Conservation (phyloP, 352 stramenopile genomes). For the Globisporangium irregulare region DNA sequence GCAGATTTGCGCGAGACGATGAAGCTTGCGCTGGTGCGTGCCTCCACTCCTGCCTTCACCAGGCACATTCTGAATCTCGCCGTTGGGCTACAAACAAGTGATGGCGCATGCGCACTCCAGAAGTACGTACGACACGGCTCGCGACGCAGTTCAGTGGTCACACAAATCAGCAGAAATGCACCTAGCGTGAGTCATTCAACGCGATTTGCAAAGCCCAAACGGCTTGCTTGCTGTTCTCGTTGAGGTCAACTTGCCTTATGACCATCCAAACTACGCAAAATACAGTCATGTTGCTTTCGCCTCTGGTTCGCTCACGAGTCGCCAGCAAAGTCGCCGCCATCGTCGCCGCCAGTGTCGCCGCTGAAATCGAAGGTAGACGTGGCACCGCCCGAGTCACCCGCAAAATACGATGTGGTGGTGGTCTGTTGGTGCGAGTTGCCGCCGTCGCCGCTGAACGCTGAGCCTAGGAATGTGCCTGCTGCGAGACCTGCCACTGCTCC, state of each 20-base stretch:
- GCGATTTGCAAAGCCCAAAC: not conserved
- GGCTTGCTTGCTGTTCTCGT: not conserved
- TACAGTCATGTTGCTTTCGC: not conserved
- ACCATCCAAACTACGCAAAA: not conserved
- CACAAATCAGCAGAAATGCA: not conserved
- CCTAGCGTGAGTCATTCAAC: not conserved
- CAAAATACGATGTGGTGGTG: slow-evolving; percentile 34
- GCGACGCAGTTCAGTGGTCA: not conserved
- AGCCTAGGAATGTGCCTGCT: slow-evolving; percentile 45
- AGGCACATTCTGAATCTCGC: no score
- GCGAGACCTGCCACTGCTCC: slow-evolving; percentile 51
- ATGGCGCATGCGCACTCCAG: not conserved
- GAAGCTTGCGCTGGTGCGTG: not conserved
- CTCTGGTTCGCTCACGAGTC: slow-evolving; percentile 34
- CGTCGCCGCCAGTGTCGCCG: slow-evolving; percentile 50
- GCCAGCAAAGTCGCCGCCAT: slow-evolving; percentile 42
- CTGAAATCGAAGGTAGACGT: slow-evolving; percentile 48
- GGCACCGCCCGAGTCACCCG: slow-evolving; percentile 28
- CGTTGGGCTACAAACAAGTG: not conserved
- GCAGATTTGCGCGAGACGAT: not conserved
- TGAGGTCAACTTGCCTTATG: not conserved
- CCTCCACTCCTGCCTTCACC: not conserved
- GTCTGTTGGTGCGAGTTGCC: slow-evolving; percentile 12
- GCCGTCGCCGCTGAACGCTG: slow-evolving; percentile 31
- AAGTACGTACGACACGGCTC: not conserved